Percentiles rank a stretch among this genome's conserved stretches.
phyloP scores from a whole-genome alignment of 805 yeast species.

The Cyberlindnera lachancei region DNA sequence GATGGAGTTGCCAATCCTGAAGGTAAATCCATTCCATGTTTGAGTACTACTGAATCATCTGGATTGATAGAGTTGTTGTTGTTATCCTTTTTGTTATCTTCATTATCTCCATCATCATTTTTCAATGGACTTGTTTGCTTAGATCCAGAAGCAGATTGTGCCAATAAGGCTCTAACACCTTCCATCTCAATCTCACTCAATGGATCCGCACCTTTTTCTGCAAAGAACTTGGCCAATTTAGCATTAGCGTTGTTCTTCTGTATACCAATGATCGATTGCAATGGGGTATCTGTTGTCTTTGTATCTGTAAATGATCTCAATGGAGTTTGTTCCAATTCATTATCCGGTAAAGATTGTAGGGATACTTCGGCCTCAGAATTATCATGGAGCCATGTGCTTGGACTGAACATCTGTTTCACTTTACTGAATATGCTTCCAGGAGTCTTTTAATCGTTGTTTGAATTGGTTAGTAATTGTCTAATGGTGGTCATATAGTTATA shows the following conservation, averaged over 20 bases:
- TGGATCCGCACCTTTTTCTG: constrained; percentile 68
- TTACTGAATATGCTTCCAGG: constrained; percentile 21
- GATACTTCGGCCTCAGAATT: constrained; percentile 1
- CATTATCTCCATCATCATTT: not conserved
- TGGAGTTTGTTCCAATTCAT: not conserved
- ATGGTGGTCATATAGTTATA: no score
- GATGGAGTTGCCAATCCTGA: constrained; percentile 22
- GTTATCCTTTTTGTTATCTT: constrained; percentile 4
- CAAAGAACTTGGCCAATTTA: constrained; percentile 60
- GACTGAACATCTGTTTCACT: constrained; percentile 21
- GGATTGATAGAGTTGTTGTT: constrained; percentile 1
- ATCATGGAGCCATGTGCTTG: constrained; percentile 11
- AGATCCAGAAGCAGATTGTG: constrained; percentile 26
- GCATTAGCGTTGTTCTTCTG: constrained; percentile 39
- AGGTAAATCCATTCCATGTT: constrained; percentile 1
- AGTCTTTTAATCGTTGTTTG: constrained; percentile 36
- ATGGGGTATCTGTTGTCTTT: not conserved
- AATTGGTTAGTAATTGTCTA: no score
- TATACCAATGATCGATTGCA: not conserved
- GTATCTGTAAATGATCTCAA: not conserved
- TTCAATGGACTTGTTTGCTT: not conserved
- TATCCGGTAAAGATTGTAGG: constrained; percentile 2
- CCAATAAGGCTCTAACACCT: constrained; percentile 63
- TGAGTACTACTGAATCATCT: constrained; percentile 9
- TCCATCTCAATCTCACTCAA: constrained; percentile 68